phyloP scores from a whole-genome alignment of 2,329 filamentous ascomycete genomes.

The Pyrenochaeta sp. region DNA sequence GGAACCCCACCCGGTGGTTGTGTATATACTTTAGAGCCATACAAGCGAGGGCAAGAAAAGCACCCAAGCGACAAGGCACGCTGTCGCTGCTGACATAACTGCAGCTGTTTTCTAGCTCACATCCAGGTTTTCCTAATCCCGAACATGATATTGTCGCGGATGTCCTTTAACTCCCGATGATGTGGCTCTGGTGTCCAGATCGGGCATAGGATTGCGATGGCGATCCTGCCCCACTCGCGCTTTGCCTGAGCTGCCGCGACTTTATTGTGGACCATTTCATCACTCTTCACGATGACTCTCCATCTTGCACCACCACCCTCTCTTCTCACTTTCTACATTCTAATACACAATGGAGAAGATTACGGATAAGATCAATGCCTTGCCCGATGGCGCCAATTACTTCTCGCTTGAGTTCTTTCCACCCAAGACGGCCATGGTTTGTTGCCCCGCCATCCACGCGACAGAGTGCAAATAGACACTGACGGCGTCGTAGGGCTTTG shows the following conservation, averaged over 20 bases:
- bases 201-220: constrained; percentile 20
- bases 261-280: constrained; percentile 33
- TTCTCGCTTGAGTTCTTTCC: constrained; percentile 99
- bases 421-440: constrained; percentile 89
- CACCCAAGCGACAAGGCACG: neutral
- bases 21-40: neutral
- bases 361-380: constrained; percentile 90
- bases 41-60: neutral
- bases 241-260: constrained; percentile 30
- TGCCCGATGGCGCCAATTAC: constrained; percentile 82
- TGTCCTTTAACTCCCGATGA: neutral
- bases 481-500: constrained; percentile 69
- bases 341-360: constrained; percentile 66
- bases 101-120: neutral
- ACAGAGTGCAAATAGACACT: constrained; percentile 10
- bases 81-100: neutral
- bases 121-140: neutral
- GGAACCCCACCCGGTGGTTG: neutral
- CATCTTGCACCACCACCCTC: constrained; percentile 17
- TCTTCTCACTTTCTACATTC: neutral
- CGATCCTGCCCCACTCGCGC: constrained; percentile 34
- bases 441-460: constrained; percentile 37
- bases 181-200: constrained; percentile 10
- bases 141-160: neutral
- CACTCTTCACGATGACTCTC: constrained; percentile 41